A percentile compares a stretch with the other conserved stretches of the same genome.
Conservation (phyloP, 305 asterid genomes). For the Rubia peregrina region DNA sequence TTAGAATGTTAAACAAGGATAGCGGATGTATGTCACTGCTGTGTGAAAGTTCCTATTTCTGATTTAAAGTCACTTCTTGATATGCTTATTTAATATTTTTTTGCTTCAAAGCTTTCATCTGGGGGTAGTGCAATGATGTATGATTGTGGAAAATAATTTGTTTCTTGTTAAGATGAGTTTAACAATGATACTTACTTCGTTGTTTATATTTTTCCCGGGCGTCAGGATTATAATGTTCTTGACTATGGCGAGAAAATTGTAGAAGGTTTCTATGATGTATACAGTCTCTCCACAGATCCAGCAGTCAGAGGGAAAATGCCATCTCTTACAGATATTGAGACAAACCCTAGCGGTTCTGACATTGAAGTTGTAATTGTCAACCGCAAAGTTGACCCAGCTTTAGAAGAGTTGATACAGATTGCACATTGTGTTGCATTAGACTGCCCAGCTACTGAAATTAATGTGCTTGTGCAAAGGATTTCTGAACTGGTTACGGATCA, state of each 20-base stretch:
- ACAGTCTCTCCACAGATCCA: slow-evolving; percentile 60
- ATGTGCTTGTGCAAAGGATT: slow-evolving; percentile 69
- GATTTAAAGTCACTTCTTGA: not conserved
- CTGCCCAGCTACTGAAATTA: slow-evolving; percentile 55
- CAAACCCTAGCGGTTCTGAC: slow-evolving; percentile 53
- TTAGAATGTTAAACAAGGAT: not conserved
- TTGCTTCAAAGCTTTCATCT: not conserved
- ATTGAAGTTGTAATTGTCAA: slow-evolving; percentile 84
- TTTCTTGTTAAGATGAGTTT: not conserved
- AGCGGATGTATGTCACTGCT: not conserved
- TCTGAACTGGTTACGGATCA: slow-evolving; percentile 95
- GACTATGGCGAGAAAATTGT: slow-evolving; percentile 89
- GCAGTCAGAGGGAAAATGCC: slow-evolving; percentile 82
- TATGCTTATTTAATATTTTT: not conserved
- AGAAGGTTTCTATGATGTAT: slow-evolving; percentile 95
- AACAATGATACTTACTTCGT: not conserved
- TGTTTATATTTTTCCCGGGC: slow-evolving; percentile 13
- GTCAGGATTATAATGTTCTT: slow-evolving; percentile 73
- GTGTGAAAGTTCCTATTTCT: not conserved
- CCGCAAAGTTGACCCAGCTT: slow-evolving; percentile 71
- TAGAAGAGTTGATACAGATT: slow-evolving; percentile 89
- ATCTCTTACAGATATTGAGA: slow-evolving; percentile 82
- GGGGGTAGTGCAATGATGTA: not conserved
- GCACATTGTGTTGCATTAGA: slow-evolving; percentile 72
- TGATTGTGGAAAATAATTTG: not conserved